phyloP scores from a whole-genome alignment of 805 yeast species.

The Candida sakaeoensis region DNA sequence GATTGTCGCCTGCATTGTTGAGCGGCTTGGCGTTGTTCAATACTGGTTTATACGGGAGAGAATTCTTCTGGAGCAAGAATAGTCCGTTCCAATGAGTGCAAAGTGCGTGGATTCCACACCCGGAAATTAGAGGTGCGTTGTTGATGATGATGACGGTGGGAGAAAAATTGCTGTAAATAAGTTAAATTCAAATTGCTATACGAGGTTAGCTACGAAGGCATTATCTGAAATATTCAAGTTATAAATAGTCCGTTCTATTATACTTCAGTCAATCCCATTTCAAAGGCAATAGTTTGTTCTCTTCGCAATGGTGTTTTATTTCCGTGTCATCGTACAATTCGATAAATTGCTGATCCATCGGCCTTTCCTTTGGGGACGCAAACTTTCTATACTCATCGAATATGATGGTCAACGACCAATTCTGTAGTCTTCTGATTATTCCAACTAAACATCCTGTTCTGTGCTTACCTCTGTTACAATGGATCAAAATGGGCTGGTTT shows the following conservation, averaged over 20 bases:
- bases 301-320: constrained; percentile 51
- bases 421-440: constrained; percentile 80
- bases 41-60: constrained; percentile 57
- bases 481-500: constrained; percentile 89
- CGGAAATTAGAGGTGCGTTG: too few species aligned
- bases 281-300: constrained; percentile 61
- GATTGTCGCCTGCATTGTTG: constrained; percentile 59
- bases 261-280: constrained; percentile 46
- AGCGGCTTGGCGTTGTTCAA: constrained; percentile 58
- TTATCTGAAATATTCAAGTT: too few species aligned
- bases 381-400: constrained; percentile 93
- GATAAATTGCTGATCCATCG: constrained; percentile 92
- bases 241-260: too few species aligned
- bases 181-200: too few species aligned
- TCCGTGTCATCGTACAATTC: constrained; percentile 77
- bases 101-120: too few species aligned
- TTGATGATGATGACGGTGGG: too few species aligned
- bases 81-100: constrained; percentile 8
- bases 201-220: too few species aligned
- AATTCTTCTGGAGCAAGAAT: constrained; percentile 9
- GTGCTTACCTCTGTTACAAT: constrained; percentile 95
- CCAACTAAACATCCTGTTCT: constrained; percentile 96
- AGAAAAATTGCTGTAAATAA: too few species aligned
- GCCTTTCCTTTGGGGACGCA: constrained; percentile 92
- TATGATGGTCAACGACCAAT: constrained; percentile 91